Conservation (phyloP, 2,329 filamentous ascomycete species). For the Nothophoma quercina region DNA sequence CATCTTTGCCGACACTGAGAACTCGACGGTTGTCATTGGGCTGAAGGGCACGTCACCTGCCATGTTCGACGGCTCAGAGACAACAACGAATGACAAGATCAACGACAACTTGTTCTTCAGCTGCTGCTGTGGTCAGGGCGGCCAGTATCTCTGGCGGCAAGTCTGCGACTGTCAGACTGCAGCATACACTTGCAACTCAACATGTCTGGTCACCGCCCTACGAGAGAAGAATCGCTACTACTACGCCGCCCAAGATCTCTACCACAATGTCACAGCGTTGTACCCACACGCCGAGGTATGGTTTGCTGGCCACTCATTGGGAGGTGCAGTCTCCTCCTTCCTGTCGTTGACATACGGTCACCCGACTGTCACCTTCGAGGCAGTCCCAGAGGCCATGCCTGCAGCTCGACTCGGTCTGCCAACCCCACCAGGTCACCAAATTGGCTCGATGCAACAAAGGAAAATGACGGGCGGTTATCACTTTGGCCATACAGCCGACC, state of each 20-base stretch:
- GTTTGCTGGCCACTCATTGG: slow-evolving; percentile 91
- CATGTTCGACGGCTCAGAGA: slow-evolving; percentile 95
- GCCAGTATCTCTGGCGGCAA: slow-evolving; percentile 86
- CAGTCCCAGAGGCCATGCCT: slow-evolving; percentile 88
- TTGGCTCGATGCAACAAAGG: slow-evolving; percentile 69
- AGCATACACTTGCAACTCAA: slow-evolving; percentile 90
- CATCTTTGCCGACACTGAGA: slow-evolving; percentile 85
- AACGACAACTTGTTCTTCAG: slow-evolving; percentile 99
- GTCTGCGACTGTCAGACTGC: slow-evolving; percentile 91
- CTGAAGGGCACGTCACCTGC: slow-evolving; percentile 89
- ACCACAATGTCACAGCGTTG: slow-evolving; percentile 87
- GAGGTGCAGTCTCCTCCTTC: slow-evolving; percentile 87
- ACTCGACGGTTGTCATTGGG: slow-evolving; percentile 88
- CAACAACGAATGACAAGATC: slow-evolving; percentile 95
- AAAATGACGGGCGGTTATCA: slow-evolving; percentile 80
- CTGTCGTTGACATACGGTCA: slow-evolving; percentile 90
- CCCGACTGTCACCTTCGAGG: slow-evolving; percentile 91
- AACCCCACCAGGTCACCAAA: slow-evolving; percentile 78
- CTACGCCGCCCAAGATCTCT: slow-evolving; percentile 84
- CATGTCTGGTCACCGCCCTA: slow-evolving; percentile 80
- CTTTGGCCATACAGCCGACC: slow-evolving; percentile 95
- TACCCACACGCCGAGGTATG: slow-evolving; percentile 88
- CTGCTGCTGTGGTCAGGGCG: slow-evolving; percentile 95
- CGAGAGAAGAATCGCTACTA: slow-evolving; percentile 90
- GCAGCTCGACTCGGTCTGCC: slow-evolving; percentile 86